Conservation (phyloP, 176 grass and related monocot genomes). For the Aegilops longissima region DNA sequence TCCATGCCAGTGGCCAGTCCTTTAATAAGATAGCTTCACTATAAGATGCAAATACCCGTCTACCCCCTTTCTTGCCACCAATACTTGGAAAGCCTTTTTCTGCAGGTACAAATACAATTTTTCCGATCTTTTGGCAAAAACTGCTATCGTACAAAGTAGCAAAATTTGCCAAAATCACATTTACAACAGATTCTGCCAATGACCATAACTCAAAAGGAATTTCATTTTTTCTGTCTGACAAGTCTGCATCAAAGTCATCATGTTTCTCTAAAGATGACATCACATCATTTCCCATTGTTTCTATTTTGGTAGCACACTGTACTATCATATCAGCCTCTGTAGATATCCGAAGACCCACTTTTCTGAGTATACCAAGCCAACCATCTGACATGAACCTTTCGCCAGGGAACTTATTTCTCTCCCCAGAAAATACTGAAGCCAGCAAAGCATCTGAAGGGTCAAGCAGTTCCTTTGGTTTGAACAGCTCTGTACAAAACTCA, state of each 20-base stretch:
- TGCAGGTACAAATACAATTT: slow-evolving; percentile 91
- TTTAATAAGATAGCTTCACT: slow-evolving; percentile 75
- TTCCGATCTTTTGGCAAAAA: slow-evolving; percentile 87
- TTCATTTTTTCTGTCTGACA: slow-evolving; percentile 64
- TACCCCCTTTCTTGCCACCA: slow-evolving; percentile 95
- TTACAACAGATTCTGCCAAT: slow-evolving; percentile 77
- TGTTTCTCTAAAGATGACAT: slow-evolving; percentile 47
- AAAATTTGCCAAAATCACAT: slow-evolving; percentile 86
- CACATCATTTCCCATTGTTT: slow-evolving; percentile 65
- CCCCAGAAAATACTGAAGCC: slow-evolving; percentile 80
- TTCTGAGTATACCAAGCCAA: slow-evolving; percentile 91
- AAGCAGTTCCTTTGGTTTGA: slow-evolving; percentile 83
- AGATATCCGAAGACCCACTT: slow-evolving; percentile 73
- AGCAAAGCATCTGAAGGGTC: slow-evolving; percentile 82
- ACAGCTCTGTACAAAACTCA: slow-evolving; percentile 58
- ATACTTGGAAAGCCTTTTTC: slow-evolving; percentile 97
- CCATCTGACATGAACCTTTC: slow-evolving; percentile 76
- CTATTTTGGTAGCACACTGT: slow-evolving; percentile 82
- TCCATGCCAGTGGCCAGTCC: slow-evolving; percentile 94
- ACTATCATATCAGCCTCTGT: slow-evolving; percentile 77
- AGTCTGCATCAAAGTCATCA: slow-evolving; percentile 76
- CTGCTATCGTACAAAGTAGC: slow-evolving; percentile 75
- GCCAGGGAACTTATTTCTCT: slow-evolving; percentile 73
- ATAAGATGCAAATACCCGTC: slow-evolving; percentile 83
- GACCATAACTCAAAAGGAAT: slow-evolving; percentile 84